These are phyloP conservation scores for Phylloporus sp. DNA, from an alignment of 768 basidiomycete species.

Conservation along the genomic window DNA sequence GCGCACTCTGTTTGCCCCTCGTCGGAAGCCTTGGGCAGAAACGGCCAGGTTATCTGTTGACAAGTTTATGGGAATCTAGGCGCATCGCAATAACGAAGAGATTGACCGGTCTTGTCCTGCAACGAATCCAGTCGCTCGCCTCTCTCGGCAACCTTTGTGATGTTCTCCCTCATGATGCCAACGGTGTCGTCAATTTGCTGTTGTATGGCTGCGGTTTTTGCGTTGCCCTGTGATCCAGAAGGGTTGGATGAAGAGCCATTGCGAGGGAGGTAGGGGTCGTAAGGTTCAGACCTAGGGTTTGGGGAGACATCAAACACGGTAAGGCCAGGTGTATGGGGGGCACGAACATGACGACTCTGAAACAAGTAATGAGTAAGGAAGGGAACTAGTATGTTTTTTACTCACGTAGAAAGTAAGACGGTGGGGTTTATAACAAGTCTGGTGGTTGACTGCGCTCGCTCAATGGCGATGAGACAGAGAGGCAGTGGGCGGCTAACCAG, in stretches of 20 bases:
- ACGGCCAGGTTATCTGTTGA: constrained; percentile 87
- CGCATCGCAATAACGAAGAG: not conserved
- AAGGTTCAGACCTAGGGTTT: constrained; percentile 84
- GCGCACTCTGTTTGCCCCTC: constrained; percentile 94
- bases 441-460: constrained; percentile 21
- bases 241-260: constrained; percentile 61
- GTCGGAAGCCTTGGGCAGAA: constrained; percentile 97
- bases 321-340: not conserved
- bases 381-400: constrained; percentile 2
- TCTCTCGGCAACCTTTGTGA: constrained; percentile 91
- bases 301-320: constrained; percentile 3
- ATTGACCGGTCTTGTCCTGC: constrained; percentile 97
- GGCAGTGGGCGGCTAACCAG: constrained; percentile 11
- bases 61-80: not conserved
- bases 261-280: constrained; percentile 96
- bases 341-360: constrained; percentile 27
- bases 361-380: not conserved
- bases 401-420: constrained; percentile 21
- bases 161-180: constrained; percentile 97
- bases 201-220: constrained; percentile 94
- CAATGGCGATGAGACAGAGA: not conserved
- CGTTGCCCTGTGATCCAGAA: constrained; percentile 48
- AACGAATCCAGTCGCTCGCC: constrained; percentile 91
- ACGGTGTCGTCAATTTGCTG: constrained; percentile 97
- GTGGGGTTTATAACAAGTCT: not conserved